phyloP scores from a whole-genome alignment of 495 filamentous ascomycete species.

The Xylaria telfairii region DNA sequence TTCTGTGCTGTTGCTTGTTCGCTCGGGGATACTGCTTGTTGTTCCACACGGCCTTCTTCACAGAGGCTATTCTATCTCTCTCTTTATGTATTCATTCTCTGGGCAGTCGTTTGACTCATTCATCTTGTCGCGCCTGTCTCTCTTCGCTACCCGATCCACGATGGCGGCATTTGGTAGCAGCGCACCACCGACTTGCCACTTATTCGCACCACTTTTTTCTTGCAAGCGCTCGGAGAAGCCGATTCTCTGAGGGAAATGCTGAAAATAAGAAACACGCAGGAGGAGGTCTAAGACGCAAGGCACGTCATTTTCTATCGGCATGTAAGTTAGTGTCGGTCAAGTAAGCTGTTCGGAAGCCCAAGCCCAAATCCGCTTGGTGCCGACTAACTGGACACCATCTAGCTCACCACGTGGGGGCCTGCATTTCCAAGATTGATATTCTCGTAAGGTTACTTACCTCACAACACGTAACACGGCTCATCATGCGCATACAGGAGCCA shows the following conservation, averaged over 20 bases:
- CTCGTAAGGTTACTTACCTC: no score
- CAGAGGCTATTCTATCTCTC: neutral
- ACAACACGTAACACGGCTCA: no score
- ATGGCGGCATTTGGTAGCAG: conserved; percentile 6
- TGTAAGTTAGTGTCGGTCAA: neutral
- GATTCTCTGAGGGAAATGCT: neutral
- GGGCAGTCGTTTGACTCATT: neutral
- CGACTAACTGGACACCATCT: no score
- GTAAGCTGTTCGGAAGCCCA: no score
- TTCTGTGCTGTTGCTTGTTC: no score
- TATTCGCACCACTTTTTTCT: neutral
- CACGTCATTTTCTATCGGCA: neutral
- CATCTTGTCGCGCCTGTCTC: neutral
- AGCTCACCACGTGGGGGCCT: no score
- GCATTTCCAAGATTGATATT: no score
- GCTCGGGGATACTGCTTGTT: neutral
- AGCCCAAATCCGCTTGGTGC: no score
- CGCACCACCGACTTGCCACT: neutral
- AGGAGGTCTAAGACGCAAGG: neutral
- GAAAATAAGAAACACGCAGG: neutral
- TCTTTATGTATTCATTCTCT: neutral
- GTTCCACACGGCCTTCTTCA: neutral
- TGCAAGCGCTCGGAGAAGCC: neutral
- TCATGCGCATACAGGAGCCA: no score
- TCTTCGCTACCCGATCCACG: neutral